A percentile compares a stretch with the other conserved stretches of the same genome.
These are phyloP conservation scores for Sanghuangporus sanghuang DNA, from an alignment of 1,284 basidiomycete species.

Conservation along the genomic window DNA sequence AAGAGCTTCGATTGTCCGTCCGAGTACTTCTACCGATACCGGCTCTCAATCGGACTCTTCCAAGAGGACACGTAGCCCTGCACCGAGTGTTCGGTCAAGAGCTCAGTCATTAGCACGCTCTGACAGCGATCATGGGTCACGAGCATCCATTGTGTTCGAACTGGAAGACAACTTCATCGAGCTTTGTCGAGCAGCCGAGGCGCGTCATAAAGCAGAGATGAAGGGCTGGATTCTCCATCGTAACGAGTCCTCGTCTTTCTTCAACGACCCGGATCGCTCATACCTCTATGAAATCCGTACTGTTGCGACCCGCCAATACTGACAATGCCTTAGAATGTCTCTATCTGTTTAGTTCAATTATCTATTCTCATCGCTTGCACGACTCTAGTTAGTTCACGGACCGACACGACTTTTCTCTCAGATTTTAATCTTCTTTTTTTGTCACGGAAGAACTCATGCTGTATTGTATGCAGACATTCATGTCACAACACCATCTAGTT, in stretches of 20 bases:
- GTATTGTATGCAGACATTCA: slow-evolving; percentile 3
- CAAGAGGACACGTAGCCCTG: slow-evolving; percentile 48
- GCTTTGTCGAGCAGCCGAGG: slow-evolving; percentile 70
- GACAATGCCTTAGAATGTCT: slow-evolving; percentile 25
- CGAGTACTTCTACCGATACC: slow-evolving; percentile 26
- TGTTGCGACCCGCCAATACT: slow-evolving; percentile 75
- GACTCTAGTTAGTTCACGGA: background rate
- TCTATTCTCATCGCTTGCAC: slow-evolving; percentile 6
- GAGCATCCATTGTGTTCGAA: slow-evolving; percentile 68
- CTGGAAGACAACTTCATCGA: slow-evolving; percentile 69
- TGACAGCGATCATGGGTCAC: slow-evolving; percentile 69
- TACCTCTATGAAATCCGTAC: slow-evolving; percentile 75
- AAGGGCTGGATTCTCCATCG: slow-evolving; percentile 66
- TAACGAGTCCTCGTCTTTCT: slow-evolving; percentile 33
- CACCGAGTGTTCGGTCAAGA: slow-evolving; percentile 47
- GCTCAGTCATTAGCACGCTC: background rate
- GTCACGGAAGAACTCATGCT: slow-evolving; percentile 4
- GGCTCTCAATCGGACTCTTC: slow-evolving; percentile 35
- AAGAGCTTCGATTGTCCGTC: slow-evolving; percentile 44
- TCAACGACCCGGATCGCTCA: slow-evolving; percentile 48
- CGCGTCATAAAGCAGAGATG: slow-evolving; percentile 77
- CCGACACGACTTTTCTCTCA: slow-evolving; percentile 1
- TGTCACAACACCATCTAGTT: background rate
- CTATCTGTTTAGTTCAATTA: slow-evolving; percentile 8
- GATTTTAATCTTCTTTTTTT: background rate